A percentile compares a stretch with the other conserved stretches of the same genome.
These are phyloP conservation scores for Tolypocladium ovalisporum DNA, from an alignment of 2,329 filamentous ascomycete species.

Conservation along the genomic window DNA sequence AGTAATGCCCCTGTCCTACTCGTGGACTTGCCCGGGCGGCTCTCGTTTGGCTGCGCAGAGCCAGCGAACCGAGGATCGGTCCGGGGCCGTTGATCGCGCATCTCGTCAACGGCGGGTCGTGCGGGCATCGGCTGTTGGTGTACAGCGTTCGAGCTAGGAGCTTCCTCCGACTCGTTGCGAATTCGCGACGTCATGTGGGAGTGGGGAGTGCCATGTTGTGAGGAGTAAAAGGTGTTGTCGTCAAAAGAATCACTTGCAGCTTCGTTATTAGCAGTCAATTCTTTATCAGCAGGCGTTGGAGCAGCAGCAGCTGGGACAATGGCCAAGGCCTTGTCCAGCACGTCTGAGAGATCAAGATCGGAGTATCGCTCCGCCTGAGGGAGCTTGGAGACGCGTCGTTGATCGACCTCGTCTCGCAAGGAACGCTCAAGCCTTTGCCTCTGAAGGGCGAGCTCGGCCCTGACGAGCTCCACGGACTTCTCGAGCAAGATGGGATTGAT, in stretches of 20 bases:
- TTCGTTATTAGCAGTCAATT: conserved; percentile 43
- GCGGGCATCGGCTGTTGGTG: conserved; percentile 2
- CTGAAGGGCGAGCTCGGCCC: conserved; percentile 70
- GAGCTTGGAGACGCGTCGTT: conserved; percentile 36
- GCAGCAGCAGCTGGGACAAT: conserved; percentile 60
- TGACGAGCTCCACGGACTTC: conserved; percentile 76
- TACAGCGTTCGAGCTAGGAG: conserved; percentile 7
- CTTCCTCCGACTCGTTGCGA: conserved; percentile 33
- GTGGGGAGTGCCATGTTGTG: conserved; percentile 71
- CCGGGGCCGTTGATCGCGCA: not conserved
- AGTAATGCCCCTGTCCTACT: not conserved
- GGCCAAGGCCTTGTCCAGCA: conserved; percentile 59
- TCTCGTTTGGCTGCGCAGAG: conserved; percentile 1
- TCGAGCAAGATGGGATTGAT: conserved; percentile 76
- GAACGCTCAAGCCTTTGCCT: conserved; percentile 70
- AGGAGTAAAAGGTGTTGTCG: conserved; percentile 93
- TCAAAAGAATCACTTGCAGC: conserved; percentile 72
- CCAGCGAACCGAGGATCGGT: not conserved
- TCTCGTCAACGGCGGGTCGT: not conserved
- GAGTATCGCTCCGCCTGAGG: conserved; percentile 42
- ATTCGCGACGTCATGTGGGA: conserved; percentile 35
- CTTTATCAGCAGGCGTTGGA: conserved; percentile 45
- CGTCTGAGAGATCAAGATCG: conserved; percentile 61
- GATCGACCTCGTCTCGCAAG: conserved; percentile 67
- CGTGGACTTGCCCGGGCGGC: conserved; percentile 4